These are phyloP conservation scores for Tuber brumale DNA, from an alignment of 495 filamentous ascomycete genomes.

Conservation along the genomic window DNA sequence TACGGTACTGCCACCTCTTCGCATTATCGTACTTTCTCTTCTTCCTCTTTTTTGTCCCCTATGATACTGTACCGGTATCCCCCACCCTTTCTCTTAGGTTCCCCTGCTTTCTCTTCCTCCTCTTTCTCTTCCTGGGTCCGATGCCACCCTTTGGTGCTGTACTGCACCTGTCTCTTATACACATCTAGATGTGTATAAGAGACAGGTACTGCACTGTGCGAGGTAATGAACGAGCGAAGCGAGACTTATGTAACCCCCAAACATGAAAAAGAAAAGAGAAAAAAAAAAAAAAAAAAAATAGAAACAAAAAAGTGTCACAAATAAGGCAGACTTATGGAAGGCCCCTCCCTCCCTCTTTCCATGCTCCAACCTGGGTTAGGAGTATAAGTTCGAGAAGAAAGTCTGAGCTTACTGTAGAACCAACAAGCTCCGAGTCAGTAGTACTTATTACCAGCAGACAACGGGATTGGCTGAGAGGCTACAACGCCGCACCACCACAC, in stretches of 20 bases:
- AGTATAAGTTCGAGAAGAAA: not conserved
- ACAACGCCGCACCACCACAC: not conserved
- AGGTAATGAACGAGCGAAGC: constrained; percentile 1
- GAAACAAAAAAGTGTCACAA: not conserved
- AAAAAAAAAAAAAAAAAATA: not conserved
- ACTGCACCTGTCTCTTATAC: too few relatives aligned
- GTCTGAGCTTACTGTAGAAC: not conserved
- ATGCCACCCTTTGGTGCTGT: not conserved
- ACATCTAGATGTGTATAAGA: too few relatives aligned
- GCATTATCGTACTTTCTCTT: not conserved
- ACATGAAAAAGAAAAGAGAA: not conserved
- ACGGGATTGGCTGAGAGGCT: not conserved
- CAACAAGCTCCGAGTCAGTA: not conserved
- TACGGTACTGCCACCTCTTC: not conserved
- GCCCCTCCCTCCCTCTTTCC: not conserved
- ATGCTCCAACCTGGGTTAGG: not conserved
- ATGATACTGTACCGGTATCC: not conserved
- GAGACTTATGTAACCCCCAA: not conserved
- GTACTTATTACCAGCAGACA: not conserved
- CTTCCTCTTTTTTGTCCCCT: not conserved
- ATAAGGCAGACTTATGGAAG: not conserved
- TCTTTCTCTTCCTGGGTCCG: not conserved
- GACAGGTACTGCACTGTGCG: not conserved
- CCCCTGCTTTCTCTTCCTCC: not conserved
- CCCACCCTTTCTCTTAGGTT: not conserved